These are phyloP conservation scores for Paxillus involutus DNA, from an alignment of 768 basidiomycete species.

Conservation along the genomic window DNA sequence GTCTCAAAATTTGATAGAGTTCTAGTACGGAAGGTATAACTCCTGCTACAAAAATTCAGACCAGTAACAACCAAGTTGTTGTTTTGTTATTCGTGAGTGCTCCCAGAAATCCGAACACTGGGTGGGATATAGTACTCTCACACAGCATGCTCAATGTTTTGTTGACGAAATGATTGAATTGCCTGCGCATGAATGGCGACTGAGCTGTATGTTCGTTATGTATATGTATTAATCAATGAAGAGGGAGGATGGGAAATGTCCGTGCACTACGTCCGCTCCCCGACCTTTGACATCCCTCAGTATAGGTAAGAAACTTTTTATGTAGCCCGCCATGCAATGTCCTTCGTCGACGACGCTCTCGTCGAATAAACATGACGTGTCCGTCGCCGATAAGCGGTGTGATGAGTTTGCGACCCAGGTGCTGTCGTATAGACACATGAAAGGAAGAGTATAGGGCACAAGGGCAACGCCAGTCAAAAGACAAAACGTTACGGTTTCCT, in stretches of 20 bases:
- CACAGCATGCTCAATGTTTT: too few relatives aligned
- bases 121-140: too few relatives aligned
- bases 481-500: slow-evolving; percentile 64
- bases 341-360: slow-evolving; percentile 1
- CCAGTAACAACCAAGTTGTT: too few relatives aligned
- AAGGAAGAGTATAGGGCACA: not conserved
- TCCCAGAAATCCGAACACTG: too few relatives aligned
- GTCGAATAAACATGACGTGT: not conserved
- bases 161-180: not conserved
- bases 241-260: slow-evolving; percentile 32
- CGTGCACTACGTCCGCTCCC: slow-evolving; percentile 40
- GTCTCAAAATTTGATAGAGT: too few relatives aligned
- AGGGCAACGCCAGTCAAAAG: not conserved
- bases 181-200: slow-evolving; percentile 24
- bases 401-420: not conserved
- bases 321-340: not conserved
- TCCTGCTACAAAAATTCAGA: too few relatives aligned
- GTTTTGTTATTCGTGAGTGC: too few relatives aligned
- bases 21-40: too few relatives aligned
- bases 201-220: slow-evolving; percentile 13
- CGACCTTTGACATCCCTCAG: slow-evolving; percentile 23
- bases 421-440: not conserved
- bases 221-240: slow-evolving; percentile 26
- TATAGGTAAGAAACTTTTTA: slow-evolving; percentile 24
- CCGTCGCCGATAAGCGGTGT: slow-evolving; percentile 1